Evolutionary conservation across 2,329 filamentous ascomycete species (phyloP).

Genomic region (Fusarium abutilonis): DNA sequence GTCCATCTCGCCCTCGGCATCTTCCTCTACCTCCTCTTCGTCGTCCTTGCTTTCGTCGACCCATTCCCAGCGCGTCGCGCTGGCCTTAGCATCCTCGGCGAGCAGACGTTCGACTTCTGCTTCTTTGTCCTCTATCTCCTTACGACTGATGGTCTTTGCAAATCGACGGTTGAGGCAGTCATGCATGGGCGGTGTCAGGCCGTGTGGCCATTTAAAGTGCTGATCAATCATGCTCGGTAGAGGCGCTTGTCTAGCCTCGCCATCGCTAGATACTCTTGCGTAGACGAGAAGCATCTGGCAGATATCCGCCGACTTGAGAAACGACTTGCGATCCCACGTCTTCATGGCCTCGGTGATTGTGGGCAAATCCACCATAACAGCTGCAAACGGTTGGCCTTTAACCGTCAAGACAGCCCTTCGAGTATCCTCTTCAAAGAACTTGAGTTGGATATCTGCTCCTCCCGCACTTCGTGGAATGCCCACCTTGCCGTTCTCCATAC

Average conservation of each 20-base stretch:
- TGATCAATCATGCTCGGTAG: slow-evolving; percentile 76
- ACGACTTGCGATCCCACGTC: slow-evolving; percentile 87
- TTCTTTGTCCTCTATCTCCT: slow-evolving; percentile 87
- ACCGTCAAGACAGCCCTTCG: slow-evolving; percentile 78
- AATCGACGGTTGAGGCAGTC: slow-evolving; percentile 85
- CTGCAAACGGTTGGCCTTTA: slow-evolving; percentile 76
- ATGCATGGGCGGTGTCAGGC: slow-evolving; percentile 87
- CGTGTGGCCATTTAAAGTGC: slow-evolving; percentile 82
- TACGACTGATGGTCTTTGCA: slow-evolving; percentile 81
- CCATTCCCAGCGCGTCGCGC: slow-evolving; percentile 71
- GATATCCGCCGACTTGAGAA: slow-evolving; percentile 89
- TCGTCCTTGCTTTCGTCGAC: slow-evolving; percentile 63
- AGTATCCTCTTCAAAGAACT: slow-evolving; percentile 79
- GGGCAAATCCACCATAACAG: slow-evolving; percentile 82
- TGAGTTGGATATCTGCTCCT: slow-evolving; percentile 81
- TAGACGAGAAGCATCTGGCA: slow-evolving; percentile 89
- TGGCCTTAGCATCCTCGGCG: slow-evolving; percentile 70
- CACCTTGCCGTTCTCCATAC: slow-evolving; percentile 80
- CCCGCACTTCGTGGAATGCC: slow-evolving; percentile 71
- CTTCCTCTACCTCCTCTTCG: slow-evolving; percentile 61
- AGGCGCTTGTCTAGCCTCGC: slow-evolving; percentile 72
- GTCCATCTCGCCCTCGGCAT: slow-evolving; percentile 60
- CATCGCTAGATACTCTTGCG: slow-evolving; percentile 70
- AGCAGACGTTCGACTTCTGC: slow-evolving; percentile 79
- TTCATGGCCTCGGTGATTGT: slow-evolving; percentile 93